Percentiles rank a stretch among this genome's conserved stretches.
Evolutionary conservation across 2,329 filamentous ascomycete genomes (phyloP).

Genomic region (Aspergillus caelatus): DNA sequence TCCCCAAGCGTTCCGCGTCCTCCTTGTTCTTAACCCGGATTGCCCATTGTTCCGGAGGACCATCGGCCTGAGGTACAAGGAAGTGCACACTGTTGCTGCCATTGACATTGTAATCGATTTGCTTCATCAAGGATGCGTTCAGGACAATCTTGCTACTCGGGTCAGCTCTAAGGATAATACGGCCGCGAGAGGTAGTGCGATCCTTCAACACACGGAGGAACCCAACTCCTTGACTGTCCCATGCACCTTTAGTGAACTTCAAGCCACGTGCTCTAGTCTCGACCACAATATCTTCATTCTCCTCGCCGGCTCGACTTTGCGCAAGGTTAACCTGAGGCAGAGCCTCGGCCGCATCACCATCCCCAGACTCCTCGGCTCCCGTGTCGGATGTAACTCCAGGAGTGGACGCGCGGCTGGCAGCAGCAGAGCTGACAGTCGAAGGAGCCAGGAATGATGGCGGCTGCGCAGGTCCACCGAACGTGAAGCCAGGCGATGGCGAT

Average conservation of each 20-base stretch:
- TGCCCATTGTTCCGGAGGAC: slow-evolving; percentile 69
- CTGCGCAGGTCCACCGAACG: slow-evolving; percentile 39
- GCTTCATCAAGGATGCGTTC: slow-evolving; percentile 67
- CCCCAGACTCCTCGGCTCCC: slow-evolving; percentile 43
- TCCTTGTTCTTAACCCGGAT: slow-evolving; percentile 63
- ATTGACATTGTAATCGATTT: slow-evolving; percentile 64
- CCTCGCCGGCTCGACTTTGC: slow-evolving; percentile 67
- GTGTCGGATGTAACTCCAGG: slow-evolving; percentile 51
- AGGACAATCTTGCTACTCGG: slow-evolving; percentile 73
- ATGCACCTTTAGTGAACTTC: slow-evolving; percentile 61
- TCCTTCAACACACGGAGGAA: slow-evolving; percentile 73
- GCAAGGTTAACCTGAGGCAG: slow-evolving; percentile 73
- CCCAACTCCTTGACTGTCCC: slow-evolving; percentile 72
- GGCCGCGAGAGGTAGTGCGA: slow-evolving; percentile 66
- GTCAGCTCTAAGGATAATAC: slow-evolving; percentile 73
- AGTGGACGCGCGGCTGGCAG: slow-evolving; percentile 49
- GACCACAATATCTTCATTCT: slow-evolving; percentile 70
- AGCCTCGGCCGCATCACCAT: slow-evolving; percentile 59
- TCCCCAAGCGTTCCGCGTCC: slow-evolving; percentile 16
- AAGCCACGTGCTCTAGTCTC: slow-evolving; percentile 72
- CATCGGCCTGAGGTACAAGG: slow-evolving; percentile 57
- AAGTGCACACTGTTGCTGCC: slow-evolving; percentile 49
- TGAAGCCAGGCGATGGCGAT: slow-evolving; percentile 39
- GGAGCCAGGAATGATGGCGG: slow-evolving; percentile 29
- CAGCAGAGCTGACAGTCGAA: slow-evolving; percentile 38